Evolutionary conservation across 805 yeast species (phyloP), one percentile per base, ranked within the genome.

Genomic region (Ogataea paradorogensis): DNA sequence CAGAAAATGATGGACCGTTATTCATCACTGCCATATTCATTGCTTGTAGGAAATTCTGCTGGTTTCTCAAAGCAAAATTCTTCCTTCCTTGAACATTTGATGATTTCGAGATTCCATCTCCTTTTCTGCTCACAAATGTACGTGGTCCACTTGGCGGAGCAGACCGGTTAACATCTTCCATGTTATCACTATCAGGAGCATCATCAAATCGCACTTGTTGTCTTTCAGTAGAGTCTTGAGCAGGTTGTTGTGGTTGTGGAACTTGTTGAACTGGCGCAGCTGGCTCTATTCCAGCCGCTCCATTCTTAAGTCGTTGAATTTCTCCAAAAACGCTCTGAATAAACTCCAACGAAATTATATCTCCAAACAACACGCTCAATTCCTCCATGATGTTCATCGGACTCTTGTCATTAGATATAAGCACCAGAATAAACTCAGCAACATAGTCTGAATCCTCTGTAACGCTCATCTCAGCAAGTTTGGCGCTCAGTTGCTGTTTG

Each of bases 401-500:
- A 5, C 78, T 65, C 53, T 82, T 78, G 51, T 82, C 80, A 49
- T 82, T 82, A 10, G 82, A 80, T 45, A 84, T 81, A 59, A 84
- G 66, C 30, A 83, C 73, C n/a, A 80, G 72, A 41, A 84, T 78
- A 54, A 76, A 84, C 59, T 84, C 93, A 10, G 93, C 85, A 29
- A 82, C 80, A 50, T 80, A 82, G 31, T 64, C 68, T 18, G 73
- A 69, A 51, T 77, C 82, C 40, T 76, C 81, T 9, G 62, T 63
- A 45, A 74, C 63, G 43, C 68, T 69, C 18, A 73, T 45, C 30
- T 65, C 62, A 14, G 54, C 54, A 23, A 74, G 58, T 51, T 66
- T 69, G 34, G 60, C 59, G 13, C 72, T 66, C 7, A 76, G 67
- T 28, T 63, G 65, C 15, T 60, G 58, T 51, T 73, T 74, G 35